Percentiles rank a stretch among this genome's conserved stretches.
Conservation (phyloP, 176 grass and related monocot genomes). For the Panicum miliaceum region DNA sequence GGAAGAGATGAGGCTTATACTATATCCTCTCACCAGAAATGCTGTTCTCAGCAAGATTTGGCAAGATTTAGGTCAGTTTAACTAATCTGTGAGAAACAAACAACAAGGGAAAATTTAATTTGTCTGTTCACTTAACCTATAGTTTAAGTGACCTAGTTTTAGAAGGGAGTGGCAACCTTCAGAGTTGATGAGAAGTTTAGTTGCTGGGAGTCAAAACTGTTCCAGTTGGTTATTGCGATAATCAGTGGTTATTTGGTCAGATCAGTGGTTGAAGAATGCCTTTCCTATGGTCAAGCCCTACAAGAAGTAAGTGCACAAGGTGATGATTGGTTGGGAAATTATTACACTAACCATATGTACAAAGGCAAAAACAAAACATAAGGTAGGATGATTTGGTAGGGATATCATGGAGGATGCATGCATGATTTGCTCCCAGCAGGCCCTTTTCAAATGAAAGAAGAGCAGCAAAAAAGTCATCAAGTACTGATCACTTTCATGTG, state of each 20-base stretch:
- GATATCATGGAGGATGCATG: constrained; percentile 44
- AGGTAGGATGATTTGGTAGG: constrained; percentile 31
- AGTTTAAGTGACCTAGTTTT: neutral
- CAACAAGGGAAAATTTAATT: neutral
- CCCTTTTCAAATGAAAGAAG: constrained; percentile 33
- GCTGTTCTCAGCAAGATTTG: constrained; percentile 31
- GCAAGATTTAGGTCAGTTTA: constrained; percentile 18
- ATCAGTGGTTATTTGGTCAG: neutral
- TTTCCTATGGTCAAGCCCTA: constrained; percentile 42
- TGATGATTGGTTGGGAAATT: constrained; percentile 36
- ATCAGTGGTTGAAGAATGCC: constrained; percentile 31
- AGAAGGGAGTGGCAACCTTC: neutral
- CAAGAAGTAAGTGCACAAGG: constrained; percentile 30
- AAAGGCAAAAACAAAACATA: neutral
- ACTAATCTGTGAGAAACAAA: neutral
- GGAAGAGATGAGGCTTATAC: constrained; percentile 6
- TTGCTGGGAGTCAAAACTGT: constrained; percentile 8
- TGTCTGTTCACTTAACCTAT: neutral
- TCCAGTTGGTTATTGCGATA: neutral
- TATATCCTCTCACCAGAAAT: constrained; percentile 11
- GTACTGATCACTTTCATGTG: constrained; percentile 36
- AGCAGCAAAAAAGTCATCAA: constrained; percentile 27
- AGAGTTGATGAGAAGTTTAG: constrained; percentile 1
- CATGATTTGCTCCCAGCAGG: constrained; percentile 35
- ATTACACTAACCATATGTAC: constrained; percentile 22